Evolutionary conservation across 768 basidiomycete species (phyloP).

Genomic region (Auriculariales sp.): DNA sequence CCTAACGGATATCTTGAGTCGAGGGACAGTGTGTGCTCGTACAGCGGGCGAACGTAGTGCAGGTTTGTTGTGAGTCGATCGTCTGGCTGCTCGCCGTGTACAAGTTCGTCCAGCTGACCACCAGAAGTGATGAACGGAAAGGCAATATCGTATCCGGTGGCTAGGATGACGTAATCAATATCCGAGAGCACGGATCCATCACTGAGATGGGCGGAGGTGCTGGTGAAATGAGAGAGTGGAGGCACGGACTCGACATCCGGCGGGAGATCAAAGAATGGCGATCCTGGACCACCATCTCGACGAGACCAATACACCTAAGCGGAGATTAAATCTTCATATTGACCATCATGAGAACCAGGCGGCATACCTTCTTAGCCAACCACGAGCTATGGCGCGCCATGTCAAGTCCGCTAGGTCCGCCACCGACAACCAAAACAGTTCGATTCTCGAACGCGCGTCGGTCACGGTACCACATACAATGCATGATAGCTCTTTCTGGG

Average conservation of each 20-base stretch:
- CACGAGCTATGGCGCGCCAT: conserved; percentile 26
- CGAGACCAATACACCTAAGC: not conserved
- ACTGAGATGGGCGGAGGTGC: conserved; percentile 26
- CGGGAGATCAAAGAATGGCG: not conserved
- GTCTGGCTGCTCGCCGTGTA: not conserved
- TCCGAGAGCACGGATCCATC: conserved; percentile 27
- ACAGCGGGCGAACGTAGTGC: conserved; percentile 39
- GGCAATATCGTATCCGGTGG: conserved; percentile 38
- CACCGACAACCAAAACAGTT: conserved; percentile 36
- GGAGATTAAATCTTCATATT: not conserved
- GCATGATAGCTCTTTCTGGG: conserved; percentile 21
- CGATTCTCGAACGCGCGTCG: conserved; percentile 27
- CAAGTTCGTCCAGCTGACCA: conserved; percentile 5
- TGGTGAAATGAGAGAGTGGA: conserved; percentile 34
- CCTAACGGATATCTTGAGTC: conserved; percentile 30
- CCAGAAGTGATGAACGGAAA: conserved; percentile 30
- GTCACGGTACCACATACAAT: conserved; percentile 39
- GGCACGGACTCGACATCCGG: conserved; percentile 19
- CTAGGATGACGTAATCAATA: conserved; percentile 35
- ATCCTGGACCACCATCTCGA: not conserved
- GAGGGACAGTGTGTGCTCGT: conserved; percentile 38
- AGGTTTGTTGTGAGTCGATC: conserved; percentile 29
- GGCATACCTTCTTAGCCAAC: conserved; percentile 26
- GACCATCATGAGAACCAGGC: not conserved
- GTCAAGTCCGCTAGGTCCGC: conserved; percentile 33